These are phyloP conservation scores for Saccharomyces paradoxus DNA, from an alignment of 805 yeast genomes.

Conservation along the genomic window DNA sequence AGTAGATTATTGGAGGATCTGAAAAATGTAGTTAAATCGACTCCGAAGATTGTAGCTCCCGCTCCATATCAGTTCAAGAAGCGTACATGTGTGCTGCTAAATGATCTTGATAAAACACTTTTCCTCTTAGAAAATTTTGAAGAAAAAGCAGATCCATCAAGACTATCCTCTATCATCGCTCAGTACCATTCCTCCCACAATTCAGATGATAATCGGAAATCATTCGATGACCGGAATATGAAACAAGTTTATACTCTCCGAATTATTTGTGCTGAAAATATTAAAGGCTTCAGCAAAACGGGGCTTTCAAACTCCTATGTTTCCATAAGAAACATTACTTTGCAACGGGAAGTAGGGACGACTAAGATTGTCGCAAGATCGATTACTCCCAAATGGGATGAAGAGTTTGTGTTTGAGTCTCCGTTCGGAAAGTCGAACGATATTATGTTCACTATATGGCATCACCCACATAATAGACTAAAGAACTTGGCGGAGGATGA, in stretches of 20 bases:
- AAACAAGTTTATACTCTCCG: slow-evolving; percentile 57
- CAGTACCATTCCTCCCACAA: not conserved
- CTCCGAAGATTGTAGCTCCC: slow-evolving; percentile 33
- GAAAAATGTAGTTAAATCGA: slow-evolving; percentile 40
- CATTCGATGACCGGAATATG: slow-evolving; percentile 11
- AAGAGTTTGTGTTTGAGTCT: slow-evolving; percentile 57
- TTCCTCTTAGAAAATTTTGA: slow-evolving; percentile 7
- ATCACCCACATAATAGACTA: slow-evolving; percentile 37
- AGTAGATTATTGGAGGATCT: slow-evolving; percentile 45
- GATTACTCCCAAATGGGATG: slow-evolving; percentile 77
- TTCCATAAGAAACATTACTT: slow-evolving; percentile 49
- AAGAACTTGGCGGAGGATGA: slow-evolving; percentile 42
- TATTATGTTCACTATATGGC: slow-evolving; percentile 63
- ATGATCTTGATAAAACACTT: slow-evolving; percentile 51
- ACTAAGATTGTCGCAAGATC: slow-evolving; percentile 59
- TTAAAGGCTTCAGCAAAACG: slow-evolving; percentile 40
- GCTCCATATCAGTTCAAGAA: slow-evolving; percentile 52
- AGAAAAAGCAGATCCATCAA: slow-evolving; percentile 2
- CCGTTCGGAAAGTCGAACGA: slow-evolving; percentile 37
- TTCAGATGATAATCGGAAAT: slow-evolving; percentile 8
- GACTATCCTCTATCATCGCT: not conserved
- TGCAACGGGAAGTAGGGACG: slow-evolving; percentile 50
- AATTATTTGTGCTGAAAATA: slow-evolving; percentile 54
- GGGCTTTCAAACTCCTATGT: slow-evolving; percentile 52
- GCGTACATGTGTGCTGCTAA: slow-evolving; percentile 67